Percentiles rank a stretch among this genome's conserved stretches.
These are phyloP conservation scores for Terfezia claveryi DNA, from an alignment of 495 filamentous ascomycete genomes.

Conservation along the genomic window DNA sequence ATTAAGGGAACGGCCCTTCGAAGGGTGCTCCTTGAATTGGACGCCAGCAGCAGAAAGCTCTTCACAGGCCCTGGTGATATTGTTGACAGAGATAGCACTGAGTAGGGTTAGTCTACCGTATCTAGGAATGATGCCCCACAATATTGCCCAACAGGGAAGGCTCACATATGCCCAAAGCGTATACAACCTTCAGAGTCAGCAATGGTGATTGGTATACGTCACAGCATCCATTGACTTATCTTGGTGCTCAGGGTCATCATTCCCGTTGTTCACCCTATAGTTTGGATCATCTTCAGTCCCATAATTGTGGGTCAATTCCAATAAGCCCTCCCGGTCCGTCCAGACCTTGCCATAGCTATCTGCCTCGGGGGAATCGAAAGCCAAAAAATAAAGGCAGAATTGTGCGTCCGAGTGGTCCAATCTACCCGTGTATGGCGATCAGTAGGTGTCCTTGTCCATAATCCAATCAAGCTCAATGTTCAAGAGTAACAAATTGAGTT, in stretches of 20 bases:
- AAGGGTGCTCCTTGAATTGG: constrained; percentile 78
- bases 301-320: constrained; percentile 94
- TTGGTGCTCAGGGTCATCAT: constrained; percentile 37
- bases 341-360: constrained; percentile 38
- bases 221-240: too few species aligned
- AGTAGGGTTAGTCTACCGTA: background rate
- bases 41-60: constrained; percentile 76
- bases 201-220: too few species aligned
- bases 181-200: constrained; percentile 13
- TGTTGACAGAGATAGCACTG: constrained; percentile 48
- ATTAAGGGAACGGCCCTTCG: constrained; percentile 59
- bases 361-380: constrained; percentile 43
- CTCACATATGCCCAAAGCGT: constrained; percentile 57
- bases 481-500: too few species aligned
- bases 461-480: background rate
- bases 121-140: too few species aligned
- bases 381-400: constrained; percentile 76
- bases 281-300: constrained; percentile 72
- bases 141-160: background rate
- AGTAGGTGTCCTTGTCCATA: background rate
- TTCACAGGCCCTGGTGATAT: constrained; percentile 73
- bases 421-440: background rate
- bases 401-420: constrained; percentile 44
- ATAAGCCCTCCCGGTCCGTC: constrained; percentile 67
- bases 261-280: constrained; percentile 72